These are phyloP conservation scores for Alternaria incomplexa DNA, from an alignment of 2,329 filamentous ascomycete species.

Conservation along the genomic window DNA sequence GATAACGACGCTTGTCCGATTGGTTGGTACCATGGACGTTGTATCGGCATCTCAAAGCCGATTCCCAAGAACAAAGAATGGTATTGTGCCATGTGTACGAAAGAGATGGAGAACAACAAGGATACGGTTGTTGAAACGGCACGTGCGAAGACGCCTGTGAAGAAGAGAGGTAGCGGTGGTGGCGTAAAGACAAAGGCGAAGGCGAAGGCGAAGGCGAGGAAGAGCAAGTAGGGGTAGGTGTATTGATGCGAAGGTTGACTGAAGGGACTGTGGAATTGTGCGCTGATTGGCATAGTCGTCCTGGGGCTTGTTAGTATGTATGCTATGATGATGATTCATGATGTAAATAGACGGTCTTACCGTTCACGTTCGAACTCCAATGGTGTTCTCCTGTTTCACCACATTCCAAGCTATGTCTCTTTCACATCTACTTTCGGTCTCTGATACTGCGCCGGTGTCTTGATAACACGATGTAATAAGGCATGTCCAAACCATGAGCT, in stretches of 20 bases:
- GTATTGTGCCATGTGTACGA: constrained; percentile 3
- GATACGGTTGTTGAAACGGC: too few species aligned
- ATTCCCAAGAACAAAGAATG: not conserved
- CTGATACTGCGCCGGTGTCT: constrained; percentile 19
- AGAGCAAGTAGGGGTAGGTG: not conserved
- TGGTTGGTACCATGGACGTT: constrained; percentile 10
- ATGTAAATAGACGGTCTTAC: not conserved
- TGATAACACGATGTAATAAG: constrained; percentile 19
- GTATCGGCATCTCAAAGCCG: not conserved
- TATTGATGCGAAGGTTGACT: not conserved
- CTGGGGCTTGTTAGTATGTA: not conserved
- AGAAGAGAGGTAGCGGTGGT: not conserved
- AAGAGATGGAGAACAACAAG: not conserved
- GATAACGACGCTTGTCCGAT: constrained; percentile 4
- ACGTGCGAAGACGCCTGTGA: not conserved
- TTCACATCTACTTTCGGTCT: not conserved
- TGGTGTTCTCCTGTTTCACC: not conserved
- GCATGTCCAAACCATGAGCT: constrained; percentile 14
- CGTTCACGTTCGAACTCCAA: not conserved
- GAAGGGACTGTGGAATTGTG: not conserved
- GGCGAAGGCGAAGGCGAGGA: not conserved
- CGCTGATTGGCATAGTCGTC: too few species aligned
- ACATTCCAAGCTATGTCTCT: too few species aligned
- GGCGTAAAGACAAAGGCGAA: not conserved
- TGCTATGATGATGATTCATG: not conserved